Evolutionary conservation across 2,329 filamentous ascomycete species (phyloP), one percentile per base, ranked within the genome.

Genomic region (Arthrobotrys megalospora): DNA sequence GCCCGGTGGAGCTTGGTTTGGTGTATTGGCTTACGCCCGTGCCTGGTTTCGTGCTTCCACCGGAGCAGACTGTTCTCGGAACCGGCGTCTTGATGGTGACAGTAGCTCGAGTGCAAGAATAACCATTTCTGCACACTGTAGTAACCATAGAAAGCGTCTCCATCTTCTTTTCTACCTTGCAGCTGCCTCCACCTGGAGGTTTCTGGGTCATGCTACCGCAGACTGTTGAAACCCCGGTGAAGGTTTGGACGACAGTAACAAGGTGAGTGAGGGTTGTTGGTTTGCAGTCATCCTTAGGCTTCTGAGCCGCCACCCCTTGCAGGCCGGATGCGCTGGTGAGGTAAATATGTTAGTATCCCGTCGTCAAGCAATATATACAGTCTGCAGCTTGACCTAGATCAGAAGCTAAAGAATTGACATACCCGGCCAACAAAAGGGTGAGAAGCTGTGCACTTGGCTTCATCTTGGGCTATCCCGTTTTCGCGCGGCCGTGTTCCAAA

Each of bases 401-500:
- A 16, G 3, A 19, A 4, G 3, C 6, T 34, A 38, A 8, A 41
- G 16, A 24, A n/a, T 43, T 43, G 16, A 60, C 55, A 41, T 60
- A 60, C 55, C 55, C 36, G 55, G 55, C 55, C 55, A 60, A 28
- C 36, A 60, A 28, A 60, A 60, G 19, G 3, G 55, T 10, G 55
- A 60, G 36, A 24, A 60, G n/a, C 2, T 10, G 36, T 43, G 34
- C 6, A 60, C 28, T 60, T 43, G 19, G 55, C 55, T 60, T 60
- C 55, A 60, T 60, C 16, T 60, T 60, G 36, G 55, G 34, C 19
- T 43, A 60, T 16, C 43, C 19, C 55, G 55, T 60, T 60, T 28
- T 34, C 55, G 43, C 55, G 55, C 21, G 36, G 16, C 36, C 19
- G 55, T 43, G 36, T 14, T 60, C 36, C 55, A 41, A 60, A 28